Evolutionary conservation across 371 early-diverging fungal species (phyloP).

Genomic region (Choanephora cucurbitarum): DNA sequence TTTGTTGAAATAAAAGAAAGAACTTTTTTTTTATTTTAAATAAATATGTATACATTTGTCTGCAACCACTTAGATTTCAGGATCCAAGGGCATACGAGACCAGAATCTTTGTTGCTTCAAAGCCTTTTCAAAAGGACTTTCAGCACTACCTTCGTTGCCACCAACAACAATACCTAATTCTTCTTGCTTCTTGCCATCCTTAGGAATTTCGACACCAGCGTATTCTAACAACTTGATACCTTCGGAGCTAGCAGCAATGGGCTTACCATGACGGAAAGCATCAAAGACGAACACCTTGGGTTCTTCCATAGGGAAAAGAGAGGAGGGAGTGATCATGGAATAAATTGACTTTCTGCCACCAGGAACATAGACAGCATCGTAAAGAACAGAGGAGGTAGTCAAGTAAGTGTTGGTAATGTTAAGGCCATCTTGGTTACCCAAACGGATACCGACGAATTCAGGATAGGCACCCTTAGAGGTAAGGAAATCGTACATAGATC

Average conservation of each 20-base stretch:
- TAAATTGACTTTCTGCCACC: conserved; percentile 30
- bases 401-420: conserved; percentile 27
- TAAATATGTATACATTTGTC: too few relatives aligned
- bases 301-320: conserved; percentile 38
- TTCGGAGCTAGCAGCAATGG: conserved; percentile 33
- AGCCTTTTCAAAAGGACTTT: conserved; percentile 20
- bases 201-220: conserved; percentile 7
- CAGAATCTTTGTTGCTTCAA: conserved; percentile 35
- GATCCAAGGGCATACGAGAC: conserved; percentile 31
- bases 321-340: conserved; percentile 9
- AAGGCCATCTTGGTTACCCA: conserved; percentile 29
- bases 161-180: conserved; percentile 23
- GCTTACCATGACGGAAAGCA: conserved; percentile 43
- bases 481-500: conserved; percentile 30
- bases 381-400: conserved; percentile 37
- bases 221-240: conserved; percentile 26
- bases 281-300: conserved; percentile 34
- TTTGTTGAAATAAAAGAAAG: neutral
- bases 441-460: conserved; percentile 28
- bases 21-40: neutral
- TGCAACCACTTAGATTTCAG: neutral
- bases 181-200: neutral
- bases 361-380: conserved; percentile 46
- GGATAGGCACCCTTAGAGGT: conserved; percentile 33
- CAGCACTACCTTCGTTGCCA: conserved; percentile 2